Evolutionary conservation across 2,329 filamentous ascomycete genomes (phyloP).

Genomic region (Paecilomyces dactylethromorphus): DNA sequence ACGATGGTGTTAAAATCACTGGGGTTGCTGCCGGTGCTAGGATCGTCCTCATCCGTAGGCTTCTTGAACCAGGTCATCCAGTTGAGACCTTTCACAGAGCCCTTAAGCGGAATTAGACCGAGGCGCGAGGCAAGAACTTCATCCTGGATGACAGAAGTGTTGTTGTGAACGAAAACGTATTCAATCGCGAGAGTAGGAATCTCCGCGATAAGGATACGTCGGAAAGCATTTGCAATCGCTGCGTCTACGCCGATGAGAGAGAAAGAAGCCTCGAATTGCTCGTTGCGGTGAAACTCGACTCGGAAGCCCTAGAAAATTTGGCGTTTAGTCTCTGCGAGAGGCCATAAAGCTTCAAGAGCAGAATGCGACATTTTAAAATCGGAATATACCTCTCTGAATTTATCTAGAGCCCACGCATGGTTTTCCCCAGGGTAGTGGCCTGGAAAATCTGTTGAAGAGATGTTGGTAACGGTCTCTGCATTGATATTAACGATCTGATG

Average conservation of each 20-base stretch:
- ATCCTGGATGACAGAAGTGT: constrained; percentile 96
- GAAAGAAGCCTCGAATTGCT: constrained; percentile 71
- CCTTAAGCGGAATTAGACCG: constrained; percentile 83
- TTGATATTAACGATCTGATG: constrained; percentile 76
- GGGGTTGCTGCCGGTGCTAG: constrained; percentile 43
- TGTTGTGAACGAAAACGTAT: constrained; percentile 87
- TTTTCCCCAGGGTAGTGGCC: constrained; percentile 87
- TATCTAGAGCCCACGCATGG: constrained; percentile 67
- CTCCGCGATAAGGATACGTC: constrained; percentile 90
- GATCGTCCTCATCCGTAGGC: constrained; percentile 55
- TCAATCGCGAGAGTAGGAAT: constrained; percentile 93
- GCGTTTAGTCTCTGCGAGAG: not conserved
- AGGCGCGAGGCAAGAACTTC: constrained; percentile 89
- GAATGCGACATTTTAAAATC: not conserved
- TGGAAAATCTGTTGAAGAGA: constrained; percentile 85
- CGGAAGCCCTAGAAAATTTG: constrained; percentile 49
- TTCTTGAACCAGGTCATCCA: constrained; percentile 79
- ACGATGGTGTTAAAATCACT: constrained; percentile 83
- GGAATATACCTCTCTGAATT: constrained; percentile 55
- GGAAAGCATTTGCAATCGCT: constrained; percentile 92
- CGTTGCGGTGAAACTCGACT: constrained; percentile 79
- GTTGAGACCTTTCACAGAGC: constrained; percentile 67
- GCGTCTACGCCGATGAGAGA: constrained; percentile 89
- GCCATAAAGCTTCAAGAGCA: not conserved
- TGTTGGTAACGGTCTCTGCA: constrained; percentile 82